A percentile compares a stretch with the other conserved stretches of the same genome.
These are phyloP conservation scores for Cercis canadensis DNA, from an alignment of 306 rosid species.

Conservation along the genomic window DNA sequence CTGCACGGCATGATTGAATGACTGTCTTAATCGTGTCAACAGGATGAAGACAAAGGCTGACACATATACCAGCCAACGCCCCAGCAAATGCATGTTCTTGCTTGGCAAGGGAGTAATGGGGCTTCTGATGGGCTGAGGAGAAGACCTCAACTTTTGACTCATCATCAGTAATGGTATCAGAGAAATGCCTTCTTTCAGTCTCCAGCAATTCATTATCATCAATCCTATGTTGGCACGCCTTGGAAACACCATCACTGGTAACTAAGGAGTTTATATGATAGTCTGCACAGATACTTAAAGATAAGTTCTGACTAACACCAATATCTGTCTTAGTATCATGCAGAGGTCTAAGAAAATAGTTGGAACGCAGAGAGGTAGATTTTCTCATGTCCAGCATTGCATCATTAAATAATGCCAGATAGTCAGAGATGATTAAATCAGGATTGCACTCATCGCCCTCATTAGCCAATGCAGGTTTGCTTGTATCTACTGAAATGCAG, in stretches of 20 bases:
- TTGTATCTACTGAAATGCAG: conserved; percentile 43
- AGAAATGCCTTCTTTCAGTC: conserved; percentile 41
- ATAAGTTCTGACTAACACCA: conserved; percentile 39
- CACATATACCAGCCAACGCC: conserved; percentile 91
- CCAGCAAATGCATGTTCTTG: conserved; percentile 96
- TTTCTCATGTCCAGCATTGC: conserved; percentile 38
- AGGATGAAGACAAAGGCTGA: conserved; percentile 93
- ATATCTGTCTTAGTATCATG: conserved; percentile 37
- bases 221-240: conserved; percentile 36
- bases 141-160: conserved; percentile 43
- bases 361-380: conserved; percentile 54
- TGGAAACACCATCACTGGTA: conserved; percentile 40
- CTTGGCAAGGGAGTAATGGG: conserved; percentile 54
- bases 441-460: conserved; percentile 39
- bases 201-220: conserved; percentile 53
- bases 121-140: conserved; percentile 46
- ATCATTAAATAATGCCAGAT: conserved; percentile 34
- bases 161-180: conserved; percentile 38
- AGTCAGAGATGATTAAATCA: conserved; percentile 26
- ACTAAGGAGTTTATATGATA: conserved; percentile 48
- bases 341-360: conserved; percentile 53
- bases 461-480: conserved; percentile 37
- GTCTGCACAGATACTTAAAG: conserved; percentile 48
- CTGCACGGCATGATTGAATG: conserved; percentile 71
- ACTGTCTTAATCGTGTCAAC: conserved; percentile 95